phyloP scores from a whole-genome alignment of 306 rosid species.

The Rosa persica region DNA sequence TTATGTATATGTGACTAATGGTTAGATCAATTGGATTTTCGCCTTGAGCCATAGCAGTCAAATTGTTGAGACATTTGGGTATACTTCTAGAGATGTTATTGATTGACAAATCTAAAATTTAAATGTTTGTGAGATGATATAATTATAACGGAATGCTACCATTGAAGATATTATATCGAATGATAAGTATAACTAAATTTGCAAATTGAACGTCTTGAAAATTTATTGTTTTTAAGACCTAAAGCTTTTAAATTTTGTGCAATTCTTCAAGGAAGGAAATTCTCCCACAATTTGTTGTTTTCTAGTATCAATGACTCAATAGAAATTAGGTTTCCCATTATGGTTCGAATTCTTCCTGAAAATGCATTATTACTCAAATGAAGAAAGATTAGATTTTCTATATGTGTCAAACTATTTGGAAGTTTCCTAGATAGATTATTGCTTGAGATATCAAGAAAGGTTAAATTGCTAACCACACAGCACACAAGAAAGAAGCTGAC shows the following conservation, averaged over 20 bases:
- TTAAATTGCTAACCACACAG: neutral
- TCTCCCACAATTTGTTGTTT: neutral
- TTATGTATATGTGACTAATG: neutral
- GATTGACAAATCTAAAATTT: slow-evolving; percentile 21
- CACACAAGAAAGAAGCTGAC: neutral
- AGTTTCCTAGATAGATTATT: slow-evolving; percentile 15
- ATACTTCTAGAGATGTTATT: slow-evolving; percentile 24
- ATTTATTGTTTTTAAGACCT: slow-evolving; percentile 19
- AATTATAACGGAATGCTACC: slow-evolving; percentile 9
- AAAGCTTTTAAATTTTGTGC: neutral
- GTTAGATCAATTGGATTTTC: neutral
- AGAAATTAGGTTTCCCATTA: neutral
- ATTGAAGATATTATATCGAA: slow-evolving; percentile 11
- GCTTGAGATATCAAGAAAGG: neutral
- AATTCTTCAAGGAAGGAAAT: slow-evolving; percentile 17
- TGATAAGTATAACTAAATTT: neutral
- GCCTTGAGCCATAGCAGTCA: neutral
- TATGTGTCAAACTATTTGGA: slow-evolving; percentile 11
- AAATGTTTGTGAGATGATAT: neutral
- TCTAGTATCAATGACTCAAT: neutral
- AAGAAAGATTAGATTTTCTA: neutral
- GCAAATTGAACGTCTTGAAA: neutral
- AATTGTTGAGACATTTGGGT: slow-evolving; percentile 5
- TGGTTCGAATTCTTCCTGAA: slow-evolving; percentile 1
- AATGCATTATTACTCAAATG: slow-evolving; percentile 8